phyloP scores from a whole-genome alignment of 345 rosid genomes.

The Aethionema arabicum region DNA sequence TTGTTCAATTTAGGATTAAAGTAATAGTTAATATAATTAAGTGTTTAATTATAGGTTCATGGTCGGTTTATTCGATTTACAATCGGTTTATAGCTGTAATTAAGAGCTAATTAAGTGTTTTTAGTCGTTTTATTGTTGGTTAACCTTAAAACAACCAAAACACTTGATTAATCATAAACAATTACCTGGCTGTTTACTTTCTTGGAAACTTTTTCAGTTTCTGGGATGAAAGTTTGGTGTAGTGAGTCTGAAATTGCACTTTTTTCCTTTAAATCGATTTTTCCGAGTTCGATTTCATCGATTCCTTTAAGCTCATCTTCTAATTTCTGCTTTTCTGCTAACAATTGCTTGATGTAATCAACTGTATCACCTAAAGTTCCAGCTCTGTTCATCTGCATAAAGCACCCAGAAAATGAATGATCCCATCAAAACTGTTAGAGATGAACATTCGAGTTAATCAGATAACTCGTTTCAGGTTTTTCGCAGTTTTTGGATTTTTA shows the following conservation, averaged over 20 bases:
- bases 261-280: slow-evolving; percentile 25
- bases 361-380: slow-evolving; percentile 72
- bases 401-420: slow-evolving; percentile 9
- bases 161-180: no score
- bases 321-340: slow-evolving; percentile 49
- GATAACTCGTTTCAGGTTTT: no score
- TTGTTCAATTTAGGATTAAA: no score
- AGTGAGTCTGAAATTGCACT: slow-evolving; percentile 12
- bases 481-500: no score
- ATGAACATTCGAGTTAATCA: no score
- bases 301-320: slow-evolving; percentile 57
- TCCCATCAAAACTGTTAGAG: not conserved
- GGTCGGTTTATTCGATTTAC: no score
- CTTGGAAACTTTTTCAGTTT: slow-evolving; percentile 23
- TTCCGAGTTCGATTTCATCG: slow-evolving; percentile 42
- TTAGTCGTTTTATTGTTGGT: no score
- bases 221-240: slow-evolving; percentile 8
- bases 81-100: no score
- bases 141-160: no score
- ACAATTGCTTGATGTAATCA: slow-evolving; percentile 61
- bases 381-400: slow-evolving; percentile 65
- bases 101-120: no score
- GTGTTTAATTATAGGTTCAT: no score
- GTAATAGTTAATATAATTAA: no score
- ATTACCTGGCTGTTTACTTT: slow-evolving; percentile 26